Evolutionary conservation across 345 rosid species (phyloP).

Genomic region (Eucalyptus sp.): DNA sequence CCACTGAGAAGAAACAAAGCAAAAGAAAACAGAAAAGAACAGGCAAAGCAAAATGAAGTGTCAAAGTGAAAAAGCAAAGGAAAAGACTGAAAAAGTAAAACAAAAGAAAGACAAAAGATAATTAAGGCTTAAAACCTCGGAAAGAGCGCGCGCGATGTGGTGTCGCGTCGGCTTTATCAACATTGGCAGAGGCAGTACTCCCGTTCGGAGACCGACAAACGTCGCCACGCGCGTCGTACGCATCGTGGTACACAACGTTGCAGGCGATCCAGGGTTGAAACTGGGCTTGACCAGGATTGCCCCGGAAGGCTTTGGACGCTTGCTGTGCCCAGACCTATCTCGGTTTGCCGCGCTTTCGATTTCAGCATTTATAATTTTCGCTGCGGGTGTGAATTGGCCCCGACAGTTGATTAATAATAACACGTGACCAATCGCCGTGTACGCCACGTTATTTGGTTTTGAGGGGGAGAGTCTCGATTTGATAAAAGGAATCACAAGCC

Average conservation of each 20-base stretch:
- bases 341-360: background rate
- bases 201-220: background rate
- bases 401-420: background rate
- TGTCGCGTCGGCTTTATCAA: background rate
- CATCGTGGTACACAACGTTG: background rate
- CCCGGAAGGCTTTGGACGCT: background rate
- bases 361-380: background rate
- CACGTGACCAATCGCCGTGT: background rate
- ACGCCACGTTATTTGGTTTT: background rate
- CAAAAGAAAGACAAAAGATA: background rate
- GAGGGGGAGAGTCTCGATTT: background rate
- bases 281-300: background rate
- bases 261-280: background rate
- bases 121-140: background rate
- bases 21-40: background rate
- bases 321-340: background rate
- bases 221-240: background rate
- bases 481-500: background rate
- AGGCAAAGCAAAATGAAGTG: background rate
- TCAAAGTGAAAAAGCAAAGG: background rate
- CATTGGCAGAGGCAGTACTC: background rate
- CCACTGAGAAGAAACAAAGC: background rate
- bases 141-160: accelerated
- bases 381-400: background rate
- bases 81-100: background rate